Evolutionary conservation across 2,329 filamentous ascomycete genomes (phyloP).

Genomic region (Pseudopyricularia javanii): DNA sequence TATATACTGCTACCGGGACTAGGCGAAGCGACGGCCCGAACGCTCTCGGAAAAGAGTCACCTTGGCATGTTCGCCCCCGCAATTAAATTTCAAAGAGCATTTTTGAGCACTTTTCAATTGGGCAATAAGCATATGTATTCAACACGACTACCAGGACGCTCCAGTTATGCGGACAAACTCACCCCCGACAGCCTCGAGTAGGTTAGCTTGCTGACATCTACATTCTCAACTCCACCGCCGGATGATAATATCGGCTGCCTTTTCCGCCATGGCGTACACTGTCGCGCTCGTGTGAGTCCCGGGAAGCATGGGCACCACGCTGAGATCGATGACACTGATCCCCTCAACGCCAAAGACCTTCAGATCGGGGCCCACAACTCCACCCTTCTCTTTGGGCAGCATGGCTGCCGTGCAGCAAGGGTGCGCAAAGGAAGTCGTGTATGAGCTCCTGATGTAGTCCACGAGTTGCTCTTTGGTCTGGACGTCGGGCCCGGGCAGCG

Average conservation of each 20-base stretch:
- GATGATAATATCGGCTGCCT: neutral
- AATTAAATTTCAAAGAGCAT: neutral
- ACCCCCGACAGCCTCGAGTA: too few species aligned
- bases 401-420: constrained; percentile 11
- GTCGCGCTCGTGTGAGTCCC: constrained; percentile 11
- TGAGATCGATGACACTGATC: constrained; percentile 11
- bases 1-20: too few species aligned
- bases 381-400: constrained; percentile 8
- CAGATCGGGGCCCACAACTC: constrained; percentile 2
- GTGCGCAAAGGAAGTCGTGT: constrained; percentile 4
- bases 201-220: too few species aligned
- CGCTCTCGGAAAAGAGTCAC: neutral
- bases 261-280: constrained; percentile 9
- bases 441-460: constrained; percentile 1
- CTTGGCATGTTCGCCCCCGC: neutral
- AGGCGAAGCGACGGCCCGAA: neutral
- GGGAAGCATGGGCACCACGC: constrained; percentile 8
- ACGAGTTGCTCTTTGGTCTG: too few species aligned
- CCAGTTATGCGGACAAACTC: too few species aligned
- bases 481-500: too few species aligned
- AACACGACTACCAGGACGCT: too few species aligned
- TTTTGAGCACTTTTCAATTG: neutral
- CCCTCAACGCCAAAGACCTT: constrained; percentile 10
- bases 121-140: too few species aligned
- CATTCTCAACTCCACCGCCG: neutral